Base-by-base conservation (phyloP, 331 rosid species). In the Rosa hybrid region DNA sequence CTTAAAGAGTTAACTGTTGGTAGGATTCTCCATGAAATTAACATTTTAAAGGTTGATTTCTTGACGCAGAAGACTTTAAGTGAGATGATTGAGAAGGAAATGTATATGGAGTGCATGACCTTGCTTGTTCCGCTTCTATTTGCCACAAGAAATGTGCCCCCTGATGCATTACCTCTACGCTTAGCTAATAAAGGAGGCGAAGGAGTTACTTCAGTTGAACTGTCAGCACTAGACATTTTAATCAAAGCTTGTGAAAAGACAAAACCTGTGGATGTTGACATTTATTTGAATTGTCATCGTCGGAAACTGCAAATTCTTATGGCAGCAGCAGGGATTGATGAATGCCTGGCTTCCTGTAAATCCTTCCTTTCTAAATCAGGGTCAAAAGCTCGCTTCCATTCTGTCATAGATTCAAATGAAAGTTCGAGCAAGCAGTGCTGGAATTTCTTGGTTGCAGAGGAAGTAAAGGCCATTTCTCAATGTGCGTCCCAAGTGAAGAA, bases 91-190 rank as follows among this genome's bases (percentile, higher is more conserved):
- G 98, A 91, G 77, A 88, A 90, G 85, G 92, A 90, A 77, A 90
- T 90, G 89, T 88, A 84, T 72, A 72, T 64, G 79, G 97, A 91
- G 78, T 95, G 99, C 79, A 81, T 87, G 71, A 46, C 88, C 82
- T 71, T 95, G 88, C 99, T 95, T 85, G 85, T 94, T 83, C 98
- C 99, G 27, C 97, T 91, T 80, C 65, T 95, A 71, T 89, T 93
- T 82, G 86, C 91, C 78, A 81, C 94, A 77, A 82, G 81, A 81
- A 91, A 89, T 83, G 96, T 87, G 79, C 88, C 87, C 80, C 79
- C 89, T 50, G 93, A 90, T 86, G 83, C 92, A 81, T 86, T 88
- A 78, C 83, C 94, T 77, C 86, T 86, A 53, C 86, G 81, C 72
- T 71, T 73, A 72, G 76, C 83, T 20, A 89, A 88, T 81, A 86